Evolutionary conservation across 148 eudicot species (phyloP).

Genomic region (Persicaria tinctoria): DNA sequence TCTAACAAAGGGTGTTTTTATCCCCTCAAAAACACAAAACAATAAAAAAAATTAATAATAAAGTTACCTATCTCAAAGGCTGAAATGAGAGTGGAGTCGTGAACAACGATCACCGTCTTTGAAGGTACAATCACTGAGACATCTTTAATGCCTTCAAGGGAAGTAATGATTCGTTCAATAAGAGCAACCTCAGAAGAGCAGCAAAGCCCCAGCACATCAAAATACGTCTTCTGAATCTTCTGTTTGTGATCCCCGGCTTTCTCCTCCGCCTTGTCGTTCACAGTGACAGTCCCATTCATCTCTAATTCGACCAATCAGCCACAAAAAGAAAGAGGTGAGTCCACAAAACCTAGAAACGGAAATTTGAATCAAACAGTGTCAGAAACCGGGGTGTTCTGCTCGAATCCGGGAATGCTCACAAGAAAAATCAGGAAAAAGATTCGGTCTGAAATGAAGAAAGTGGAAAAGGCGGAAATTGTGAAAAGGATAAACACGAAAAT

Average conservation of each 20-base stretch:
- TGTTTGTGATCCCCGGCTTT: not conserved
- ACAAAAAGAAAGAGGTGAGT: not conserved
- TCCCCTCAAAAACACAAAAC: not conserved
- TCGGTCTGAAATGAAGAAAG: not conserved
- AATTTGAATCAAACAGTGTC: not conserved
- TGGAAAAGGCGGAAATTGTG: not conserved
- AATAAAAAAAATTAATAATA: not conserved
- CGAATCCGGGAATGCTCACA: not conserved
- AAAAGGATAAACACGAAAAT: not conserved
- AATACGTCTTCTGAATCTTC: constrained; percentile 55
- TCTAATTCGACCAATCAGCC: not conserved
- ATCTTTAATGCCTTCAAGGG: constrained; percentile 56
- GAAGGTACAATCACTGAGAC: constrained; percentile 67
- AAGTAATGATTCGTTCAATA: constrained; percentile 52
- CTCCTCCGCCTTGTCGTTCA: constrained; percentile 1
- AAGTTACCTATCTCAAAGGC: constrained; percentile 56
- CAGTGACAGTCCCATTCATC: not conserved
- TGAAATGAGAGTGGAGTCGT: constrained; percentile 49
- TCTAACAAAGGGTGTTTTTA: not conserved
- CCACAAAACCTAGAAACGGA: not conserved
- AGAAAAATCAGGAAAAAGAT: not conserved
- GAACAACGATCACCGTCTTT: constrained; percentile 68
- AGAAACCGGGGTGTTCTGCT: not conserved
- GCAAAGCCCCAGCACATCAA: constrained; percentile 75
- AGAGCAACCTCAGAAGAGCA: constrained; percentile 73